These are phyloP conservation scores for Psophocarpus tetragonolobus DNA, from an alignment of 306 rosid genomes.

Conservation along the genomic window DNA sequence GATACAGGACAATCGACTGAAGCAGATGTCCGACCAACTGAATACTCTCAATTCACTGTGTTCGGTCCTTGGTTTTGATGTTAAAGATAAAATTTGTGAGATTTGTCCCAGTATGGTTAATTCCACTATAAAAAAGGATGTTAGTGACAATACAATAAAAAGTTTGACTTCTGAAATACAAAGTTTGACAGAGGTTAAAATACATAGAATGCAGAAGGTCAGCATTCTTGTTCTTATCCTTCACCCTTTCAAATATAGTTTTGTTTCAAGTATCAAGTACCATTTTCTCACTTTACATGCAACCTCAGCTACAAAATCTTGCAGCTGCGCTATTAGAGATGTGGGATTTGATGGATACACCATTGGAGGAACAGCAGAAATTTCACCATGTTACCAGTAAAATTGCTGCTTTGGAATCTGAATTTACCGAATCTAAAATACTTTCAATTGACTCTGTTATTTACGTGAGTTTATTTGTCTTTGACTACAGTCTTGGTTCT, in stretches of 20 bases:
- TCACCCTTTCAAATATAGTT: neutral
- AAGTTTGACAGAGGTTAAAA: constrained; percentile 58
- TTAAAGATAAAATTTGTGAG: constrained; percentile 31
- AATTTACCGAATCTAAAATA: constrained; percentile 58
- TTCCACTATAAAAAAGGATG: constrained; percentile 34
- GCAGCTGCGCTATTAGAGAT: constrained; percentile 61
- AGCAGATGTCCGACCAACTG: constrained; percentile 48
- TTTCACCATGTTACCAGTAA: constrained; percentile 64
- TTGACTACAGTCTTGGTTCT: neutral
- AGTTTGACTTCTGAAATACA: constrained; percentile 48
- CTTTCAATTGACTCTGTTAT: constrained; percentile 56
- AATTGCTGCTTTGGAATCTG: constrained; percentile 62
- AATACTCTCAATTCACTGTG: constrained; percentile 39
- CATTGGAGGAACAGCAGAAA: constrained; percentile 55
- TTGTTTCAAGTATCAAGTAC: neutral
- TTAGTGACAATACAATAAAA: constrained; percentile 51
- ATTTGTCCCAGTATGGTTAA: constrained; percentile 46
- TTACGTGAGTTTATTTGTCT: constrained; percentile 45
- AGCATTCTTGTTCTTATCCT: constrained; percentile 27
- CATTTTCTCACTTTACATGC: constrained; percentile 20
- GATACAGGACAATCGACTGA: constrained; percentile 55
- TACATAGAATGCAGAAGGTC: constrained; percentile 66
- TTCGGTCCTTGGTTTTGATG: constrained; percentile 42
- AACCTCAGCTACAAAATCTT: constrained; percentile 59
- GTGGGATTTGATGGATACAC: constrained; percentile 83